Evolutionary conservation across 2,329 filamentous ascomycete genomes (phyloP).

Genomic region (Clonostachys rosea): DNA sequence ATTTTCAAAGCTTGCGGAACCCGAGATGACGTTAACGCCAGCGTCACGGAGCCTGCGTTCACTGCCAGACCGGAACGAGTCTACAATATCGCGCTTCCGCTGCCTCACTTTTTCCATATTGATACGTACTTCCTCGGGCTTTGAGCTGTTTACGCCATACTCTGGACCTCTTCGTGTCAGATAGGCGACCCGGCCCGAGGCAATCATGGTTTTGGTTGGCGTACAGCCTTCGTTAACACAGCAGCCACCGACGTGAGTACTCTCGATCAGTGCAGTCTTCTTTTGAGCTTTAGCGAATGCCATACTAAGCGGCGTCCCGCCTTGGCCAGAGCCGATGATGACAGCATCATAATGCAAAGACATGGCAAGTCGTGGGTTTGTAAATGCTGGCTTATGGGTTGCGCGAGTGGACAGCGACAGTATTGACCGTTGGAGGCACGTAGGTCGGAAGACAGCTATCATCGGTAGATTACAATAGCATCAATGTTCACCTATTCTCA

Average conservation of each 20-base stretch:
- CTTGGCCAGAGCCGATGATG: slow-evolving; percentile 48
- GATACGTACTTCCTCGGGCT: slow-evolving; percentile 22
- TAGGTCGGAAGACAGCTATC: too few relatives aligned
- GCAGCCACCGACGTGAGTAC: slow-evolving; percentile 43
- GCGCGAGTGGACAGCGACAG: too few relatives aligned
- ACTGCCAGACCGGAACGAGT: slow-evolving; percentile 40
- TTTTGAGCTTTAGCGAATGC: slow-evolving; percentile 37
- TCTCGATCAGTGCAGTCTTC: slow-evolving; percentile 41
- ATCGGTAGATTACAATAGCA: too few relatives aligned
- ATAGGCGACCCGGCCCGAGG: slow-evolving; percentile 44
- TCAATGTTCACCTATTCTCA: too few relatives aligned
- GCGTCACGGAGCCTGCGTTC: slow-evolving; percentile 31
- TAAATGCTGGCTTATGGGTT: too few relatives aligned
- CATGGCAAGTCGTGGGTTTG: not conserved
- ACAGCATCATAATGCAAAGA: slow-evolving; percentile 20
- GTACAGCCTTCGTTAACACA: slow-evolving; percentile 53
- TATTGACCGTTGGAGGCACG: too few relatives aligned
- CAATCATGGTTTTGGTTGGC: slow-evolving; percentile 52
- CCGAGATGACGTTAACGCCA: slow-evolving; percentile 38
- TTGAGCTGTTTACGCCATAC: slow-evolving; percentile 31
- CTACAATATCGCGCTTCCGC: slow-evolving; percentile 48
- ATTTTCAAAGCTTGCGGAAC: slow-evolving; percentile 35
- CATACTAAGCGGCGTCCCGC: slow-evolving; percentile 42
- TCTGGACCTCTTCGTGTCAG: slow-evolving; percentile 30
- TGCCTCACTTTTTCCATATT: slow-evolving; percentile 44